phyloP scores from a whole-genome alignment of 805 yeast genomes.

The Starmerella potacharoeniae region DNA sequence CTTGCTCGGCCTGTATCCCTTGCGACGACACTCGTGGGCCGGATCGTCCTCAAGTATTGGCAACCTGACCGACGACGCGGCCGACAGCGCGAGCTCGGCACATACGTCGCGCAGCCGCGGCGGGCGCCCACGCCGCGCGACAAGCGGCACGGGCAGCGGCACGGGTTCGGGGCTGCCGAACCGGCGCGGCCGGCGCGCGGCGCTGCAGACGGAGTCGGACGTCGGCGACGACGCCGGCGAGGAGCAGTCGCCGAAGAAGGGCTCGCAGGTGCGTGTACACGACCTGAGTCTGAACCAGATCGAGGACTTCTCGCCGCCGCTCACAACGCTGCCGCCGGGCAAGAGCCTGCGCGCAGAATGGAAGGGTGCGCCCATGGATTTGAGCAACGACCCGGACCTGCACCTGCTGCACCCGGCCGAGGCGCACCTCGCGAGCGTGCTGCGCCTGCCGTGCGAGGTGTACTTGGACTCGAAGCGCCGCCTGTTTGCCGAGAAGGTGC shows the following conservation, averaged over 20 bases:
- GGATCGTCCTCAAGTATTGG: slow-evolving; percentile 5
- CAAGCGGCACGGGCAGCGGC: slow-evolving; percentile 1
- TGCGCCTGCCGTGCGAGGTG: slow-evolving; percentile 76
- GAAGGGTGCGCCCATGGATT: slow-evolving; percentile 97
- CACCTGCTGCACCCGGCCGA: slow-evolving; percentile 84
- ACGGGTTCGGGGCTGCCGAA: background rate
- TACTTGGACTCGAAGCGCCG: slow-evolving; percentile 71
- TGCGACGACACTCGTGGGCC: slow-evolving; percentile 28
- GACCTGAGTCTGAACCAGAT: slow-evolving; percentile 33
- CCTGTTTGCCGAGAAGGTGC: slow-evolving; percentile 78
- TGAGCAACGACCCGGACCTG: slow-evolving; percentile 62
- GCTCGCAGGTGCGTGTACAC: slow-evolving; percentile 29
- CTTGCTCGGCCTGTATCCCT: slow-evolving; percentile 25
- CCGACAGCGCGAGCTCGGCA: background rate
- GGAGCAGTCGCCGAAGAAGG: background rate
- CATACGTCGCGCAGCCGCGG: background rate
- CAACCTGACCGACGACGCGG: background rate
- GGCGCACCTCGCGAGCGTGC: slow-evolving; percentile 68
- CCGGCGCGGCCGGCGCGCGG: slow-evolving; percentile 6
- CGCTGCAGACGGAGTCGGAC: background rate
- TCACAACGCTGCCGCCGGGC: slow-evolving; percentile 49
- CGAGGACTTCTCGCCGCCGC: slow-evolving; percentile 74
- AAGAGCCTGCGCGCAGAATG: slow-evolving; percentile 82
- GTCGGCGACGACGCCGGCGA: background rate
- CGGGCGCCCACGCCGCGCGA: background rate